Conservation (phyloP, 208 protist genomes). For the Trichomonas vaginalis region DNA sequence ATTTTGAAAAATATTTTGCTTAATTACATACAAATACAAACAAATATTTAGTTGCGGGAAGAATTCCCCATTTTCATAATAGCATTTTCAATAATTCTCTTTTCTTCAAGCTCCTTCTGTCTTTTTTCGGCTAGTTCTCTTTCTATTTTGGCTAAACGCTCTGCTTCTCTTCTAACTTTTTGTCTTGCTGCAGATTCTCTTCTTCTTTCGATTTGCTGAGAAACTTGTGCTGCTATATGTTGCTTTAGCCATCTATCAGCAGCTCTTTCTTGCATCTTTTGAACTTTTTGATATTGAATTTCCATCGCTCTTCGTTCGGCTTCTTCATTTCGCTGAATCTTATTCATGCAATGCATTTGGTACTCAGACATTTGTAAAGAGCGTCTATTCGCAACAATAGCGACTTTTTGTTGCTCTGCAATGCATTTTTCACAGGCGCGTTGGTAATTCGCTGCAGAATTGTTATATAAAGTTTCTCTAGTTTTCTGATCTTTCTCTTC, state of each 20-base stretch:
- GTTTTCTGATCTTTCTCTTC: not conserved
- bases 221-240: not conserved
- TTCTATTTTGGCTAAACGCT: not conserved
- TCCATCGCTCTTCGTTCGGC: not conserved
- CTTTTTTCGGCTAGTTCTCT: not conserved
- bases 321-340: not conserved
- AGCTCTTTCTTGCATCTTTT: not conserved
- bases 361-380: not conserved
- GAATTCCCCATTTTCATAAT: not conserved
- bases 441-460: not conserved
- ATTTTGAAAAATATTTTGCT: too few relatives aligned
- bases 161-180: not conserved
- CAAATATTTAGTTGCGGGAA: not conserved
- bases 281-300: not conserved
- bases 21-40: not conserved
- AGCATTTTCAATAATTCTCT: not conserved
- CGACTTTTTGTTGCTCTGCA: not conserved
- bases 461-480: not conserved
- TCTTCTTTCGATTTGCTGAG: not conserved
- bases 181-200: not conserved
- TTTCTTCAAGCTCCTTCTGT: not conserved
- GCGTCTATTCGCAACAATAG: not conserved
- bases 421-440: not conserved
- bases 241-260: not conserved
- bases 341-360: not conserved